Evolutionary conservation across 176 grass and related monocot species (phyloP).

Genomic region (Oryza glumipatula): DNA sequence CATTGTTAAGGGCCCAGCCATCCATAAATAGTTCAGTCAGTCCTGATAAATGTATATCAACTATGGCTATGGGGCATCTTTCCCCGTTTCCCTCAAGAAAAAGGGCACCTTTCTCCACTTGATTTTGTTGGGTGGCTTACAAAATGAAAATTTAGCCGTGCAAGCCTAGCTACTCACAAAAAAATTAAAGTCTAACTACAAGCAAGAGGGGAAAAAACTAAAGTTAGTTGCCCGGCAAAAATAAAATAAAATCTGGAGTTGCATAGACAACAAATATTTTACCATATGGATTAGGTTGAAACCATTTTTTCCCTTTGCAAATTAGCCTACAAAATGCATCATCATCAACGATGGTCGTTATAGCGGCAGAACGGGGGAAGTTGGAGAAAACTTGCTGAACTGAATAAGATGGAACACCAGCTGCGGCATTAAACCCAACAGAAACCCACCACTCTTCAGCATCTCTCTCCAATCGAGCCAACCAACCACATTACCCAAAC

Average conservation of each 20-base stretch:
- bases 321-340: conserved; percentile 19
- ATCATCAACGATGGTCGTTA: neutral
- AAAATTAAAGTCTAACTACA: neutral
- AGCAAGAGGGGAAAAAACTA: neutral
- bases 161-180: neutral
- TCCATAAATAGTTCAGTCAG: conserved; percentile 34
- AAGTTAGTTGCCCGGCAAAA: neutral
- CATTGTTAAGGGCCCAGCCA: conserved; percentile 22
- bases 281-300: neutral
- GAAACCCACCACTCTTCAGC: conserved; percentile 6
- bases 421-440: conserved; percentile 34
- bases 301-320: neutral
- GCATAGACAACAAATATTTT: neutral
- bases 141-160: neutral
- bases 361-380: neutral
- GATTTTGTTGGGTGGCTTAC: neutral
- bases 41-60: conserved; percentile 1
- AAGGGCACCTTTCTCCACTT: neutral
- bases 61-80: neutral
- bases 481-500: conserved; percentile 36
- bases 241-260: neutral
- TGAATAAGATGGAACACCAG: neutral
- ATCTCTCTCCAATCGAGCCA: conserved; percentile 14
- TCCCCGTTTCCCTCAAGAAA: conserved; percentile 29
- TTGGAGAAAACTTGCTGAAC: neutral